Conservation (phyloP, 2,329 filamentous ascomycete species). For the Zymoseptoria pseudotritici region DNA sequence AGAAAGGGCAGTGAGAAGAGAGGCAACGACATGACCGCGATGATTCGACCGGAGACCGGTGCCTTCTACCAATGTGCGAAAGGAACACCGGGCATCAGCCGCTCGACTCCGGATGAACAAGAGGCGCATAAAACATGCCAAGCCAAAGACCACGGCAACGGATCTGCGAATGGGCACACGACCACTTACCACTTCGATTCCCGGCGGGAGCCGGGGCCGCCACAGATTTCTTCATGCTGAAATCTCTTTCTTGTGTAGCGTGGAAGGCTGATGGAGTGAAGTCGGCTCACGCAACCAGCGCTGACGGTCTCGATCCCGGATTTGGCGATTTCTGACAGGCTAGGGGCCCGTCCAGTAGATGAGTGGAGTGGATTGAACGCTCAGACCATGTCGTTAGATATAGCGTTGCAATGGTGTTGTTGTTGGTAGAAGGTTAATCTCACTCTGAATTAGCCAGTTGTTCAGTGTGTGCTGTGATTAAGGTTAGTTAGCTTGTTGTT, state of each 20-base stretch:
- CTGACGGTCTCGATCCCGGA: background rate
- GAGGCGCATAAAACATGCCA: conserved; percentile 6
- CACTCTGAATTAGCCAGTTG: too few species aligned
- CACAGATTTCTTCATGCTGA: background rate
- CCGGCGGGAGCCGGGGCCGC: background rate
- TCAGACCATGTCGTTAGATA: too few species aligned
- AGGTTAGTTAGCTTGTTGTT: too few species aligned
- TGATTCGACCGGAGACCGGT: background rate
- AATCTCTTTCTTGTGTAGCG: background rate
- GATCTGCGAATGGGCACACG: conserved; percentile 5
- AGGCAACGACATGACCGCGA: background rate
- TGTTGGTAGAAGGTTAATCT: too few species aligned
- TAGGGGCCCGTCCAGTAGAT: too few species aligned
- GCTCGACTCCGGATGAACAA: conserved; percentile 4
- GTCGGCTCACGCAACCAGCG: background rate
- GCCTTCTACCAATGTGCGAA: background rate
- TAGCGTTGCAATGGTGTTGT: too few species aligned
- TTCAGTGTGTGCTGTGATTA: too few species aligned
- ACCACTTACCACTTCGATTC: conserved; percentile 7
- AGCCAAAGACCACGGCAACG: conserved; percentile 4
- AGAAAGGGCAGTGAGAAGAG: conserved; percentile 1
- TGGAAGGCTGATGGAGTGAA: background rate
- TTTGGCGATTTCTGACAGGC: background rate
- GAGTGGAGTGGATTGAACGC: too few species aligned
- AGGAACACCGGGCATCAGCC: conserved; percentile 2